Evolutionary conservation across 2,329 filamentous ascomycete species (phyloP), one percentile per base, ranked within the genome.

Genomic region (Botrytis sinoallii): DNA sequence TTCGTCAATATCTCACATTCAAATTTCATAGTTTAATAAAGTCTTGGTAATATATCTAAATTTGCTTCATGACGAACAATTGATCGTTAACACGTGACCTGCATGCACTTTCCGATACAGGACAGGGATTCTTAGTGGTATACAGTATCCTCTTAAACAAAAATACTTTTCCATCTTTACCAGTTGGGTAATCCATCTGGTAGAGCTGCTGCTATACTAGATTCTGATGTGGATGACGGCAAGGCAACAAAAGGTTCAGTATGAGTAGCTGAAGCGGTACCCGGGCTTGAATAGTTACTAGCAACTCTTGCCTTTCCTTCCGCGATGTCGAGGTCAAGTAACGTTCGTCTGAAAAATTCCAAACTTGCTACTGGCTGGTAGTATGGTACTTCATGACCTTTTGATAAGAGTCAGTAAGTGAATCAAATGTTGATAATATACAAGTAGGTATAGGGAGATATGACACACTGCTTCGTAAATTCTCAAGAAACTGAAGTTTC

Each of bases 401-500:
- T 60, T 57, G n/a, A 65, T 25, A 42, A n/a, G 46, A 29, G 16
- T 75, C n/a, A 74, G 69, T 48, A n/a, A 44, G 38, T 60, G 9
- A 40, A 32, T 44, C 9, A n/a, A 61, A n/a, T 12, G 9, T 20
- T 20, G 20, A 12, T 65, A 22, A 20, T 72, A 9, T n/a, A 20
- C 69, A 14, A 9, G 22, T n/a, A 12, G 40, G 14, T 40, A 38
- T 38, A n/a, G 35, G 8, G 7, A 42, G n/a, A 42, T 14, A 64
- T 68, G 20, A 72, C 40, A 32, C 55, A 75, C 75, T 61, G 75
- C 76, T 72, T 80, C 76, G 42, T 77, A 84, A 2, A 79, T 59
- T 32, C 78, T 70, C 12, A 76, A 35, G 65, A 79, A 79, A 3
- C 75, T 77, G 42, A 80, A 79, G 72, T 90, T 90, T 20, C 88